Evolutionary conservation across 805 yeast genomes (phyloP), one percentile per base, ranked within the genome.

Genomic region (Ogataea pilisensis): DNA sequence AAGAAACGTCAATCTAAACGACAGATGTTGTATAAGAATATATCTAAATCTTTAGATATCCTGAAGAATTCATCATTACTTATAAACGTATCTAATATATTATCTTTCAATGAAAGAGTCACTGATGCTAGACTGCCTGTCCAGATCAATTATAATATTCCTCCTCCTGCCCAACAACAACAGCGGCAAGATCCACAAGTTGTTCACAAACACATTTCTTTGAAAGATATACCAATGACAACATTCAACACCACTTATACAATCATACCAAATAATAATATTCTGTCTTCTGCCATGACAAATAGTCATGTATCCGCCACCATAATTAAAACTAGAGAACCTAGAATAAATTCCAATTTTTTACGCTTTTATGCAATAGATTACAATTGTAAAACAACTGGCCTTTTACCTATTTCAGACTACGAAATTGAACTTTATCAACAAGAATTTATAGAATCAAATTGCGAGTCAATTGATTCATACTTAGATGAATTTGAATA

Each of bases 361-460:
- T 55, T 78, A 19, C 58, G 73, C 39, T 58, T 73, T 28, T 76
- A 75, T 46, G 73, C 82, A 1, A 62, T 68, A 34, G 80, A 76
- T 50, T 68, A 61, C 43, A 57, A 65, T n/a, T 64, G 72, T 13
- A 61, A 76, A 41, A 36, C 50, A 2, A 50, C 57, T 4, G 66
- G 66, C 1, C 35, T 53, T 3, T 51, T 65, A 9, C 63, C 65
- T 5, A 55, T 57, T 32, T 51, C 64, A 1, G 60, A 66, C 16
- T 57, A 59, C 16, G 64, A 61, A 34, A 57, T 65, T 28, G 70
- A 69, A 35, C 42, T 52, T 8, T 58, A 51, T 36, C 56, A 55
- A 31, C 47, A 53, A 26, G 53, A 53, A 31, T 49, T 56, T 42
- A 46, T 46, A 18, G 57, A 60, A 26, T 66, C 57, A 7, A 44